A percentile compares a stretch with the other conserved stretches of the same genome.
These are phyloP conservation scores for Wickerhamomyces bovis DNA, from an alignment of 805 yeast species.

Conservation along the genomic window DNA sequence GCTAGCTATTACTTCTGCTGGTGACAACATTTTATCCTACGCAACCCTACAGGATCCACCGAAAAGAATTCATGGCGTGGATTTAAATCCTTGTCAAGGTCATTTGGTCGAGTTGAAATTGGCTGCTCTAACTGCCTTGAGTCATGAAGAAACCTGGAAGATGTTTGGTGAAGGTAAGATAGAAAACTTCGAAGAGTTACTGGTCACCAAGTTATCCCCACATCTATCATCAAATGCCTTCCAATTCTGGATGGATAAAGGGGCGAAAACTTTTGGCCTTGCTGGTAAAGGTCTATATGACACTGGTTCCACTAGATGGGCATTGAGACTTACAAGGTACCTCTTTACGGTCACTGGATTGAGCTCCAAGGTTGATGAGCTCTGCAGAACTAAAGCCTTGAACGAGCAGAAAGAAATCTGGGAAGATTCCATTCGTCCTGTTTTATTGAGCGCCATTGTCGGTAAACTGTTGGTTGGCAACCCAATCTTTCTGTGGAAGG, in stretches of 20 bases:
- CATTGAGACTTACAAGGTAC: constrained; percentile 58
- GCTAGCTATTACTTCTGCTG: constrained; percentile 80
- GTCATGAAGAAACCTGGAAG: constrained; percentile 60
- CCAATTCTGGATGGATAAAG: constrained; percentile 72
- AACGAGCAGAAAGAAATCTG: constrained; percentile 61
- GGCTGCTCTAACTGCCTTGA: constrained; percentile 56
- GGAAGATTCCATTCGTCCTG: constrained; percentile 58
- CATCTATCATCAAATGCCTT: constrained; percentile 74
- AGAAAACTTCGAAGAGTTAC: constrained; percentile 43
- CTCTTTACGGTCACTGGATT: constrained; percentile 55
- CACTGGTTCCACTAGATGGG: constrained; percentile 87
- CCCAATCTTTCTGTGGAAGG: constrained; percentile 83
- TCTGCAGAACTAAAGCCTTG: constrained; percentile 53
- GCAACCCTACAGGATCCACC: constrained; percentile 69
- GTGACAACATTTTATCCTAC: constrained; percentile 73
- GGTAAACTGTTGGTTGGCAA: constrained; percentile 68
- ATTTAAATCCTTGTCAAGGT: constrained; percentile 76
- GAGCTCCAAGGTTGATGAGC: constrained; percentile 40
- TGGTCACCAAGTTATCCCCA: constrained; percentile 53
- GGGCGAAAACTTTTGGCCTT: constrained; percentile 47
- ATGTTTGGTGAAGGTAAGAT: constrained; percentile 73
- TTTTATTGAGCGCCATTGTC: constrained; percentile 63
- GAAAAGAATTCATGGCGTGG: constrained; percentile 75
- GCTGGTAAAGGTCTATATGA: constrained; percentile 64
- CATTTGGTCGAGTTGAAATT: constrained; percentile 75